Percentiles rank a stretch among this genome's conserved stretches.
These are phyloP conservation scores for Geotrichum cucujoidarum DNA, from an alignment of 1,139 yeast genomes.

Conservation along the genomic window DNA sequence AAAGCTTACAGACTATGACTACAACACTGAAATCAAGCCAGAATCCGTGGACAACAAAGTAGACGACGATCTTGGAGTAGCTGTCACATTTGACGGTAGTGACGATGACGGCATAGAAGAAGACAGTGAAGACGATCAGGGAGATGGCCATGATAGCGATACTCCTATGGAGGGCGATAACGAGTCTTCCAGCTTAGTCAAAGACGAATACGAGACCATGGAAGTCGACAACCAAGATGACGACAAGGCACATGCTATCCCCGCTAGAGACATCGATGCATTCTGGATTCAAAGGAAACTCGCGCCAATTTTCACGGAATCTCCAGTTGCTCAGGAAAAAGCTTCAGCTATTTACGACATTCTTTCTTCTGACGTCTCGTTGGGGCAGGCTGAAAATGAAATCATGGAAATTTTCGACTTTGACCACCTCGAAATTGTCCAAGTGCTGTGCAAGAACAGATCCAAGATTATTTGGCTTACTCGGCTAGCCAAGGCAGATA, in stretches of 20 bases:
- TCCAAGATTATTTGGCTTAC: slow-evolving; percentile 53
- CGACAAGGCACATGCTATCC: slow-evolving; percentile 32
- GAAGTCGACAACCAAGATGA: slow-evolving; percentile 31
- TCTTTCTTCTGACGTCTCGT: slow-evolving; percentile 37
- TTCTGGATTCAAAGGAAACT: slow-evolving; percentile 49
- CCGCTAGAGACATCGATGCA: slow-evolving; percentile 44
- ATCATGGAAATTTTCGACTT: slow-evolving; percentile 49
- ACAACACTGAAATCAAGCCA: slow-evolving; percentile 33
- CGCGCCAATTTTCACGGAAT: slow-evolving; percentile 38
- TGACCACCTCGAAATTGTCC: slow-evolving; percentile 49
- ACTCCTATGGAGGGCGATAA: slow-evolving; percentile 33
- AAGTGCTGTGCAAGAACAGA: slow-evolving; percentile 49
- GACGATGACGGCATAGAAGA: slow-evolving; percentile 39
- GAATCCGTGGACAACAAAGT: slow-evolving; percentile 22
- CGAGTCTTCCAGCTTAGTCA: slow-evolving; percentile 20
- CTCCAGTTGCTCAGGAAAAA: slow-evolving; percentile 37
- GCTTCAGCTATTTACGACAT: slow-evolving; percentile 34
- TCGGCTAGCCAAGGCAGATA: slow-evolving; percentile 40
- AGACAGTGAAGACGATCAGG: slow-evolving; percentile 36
- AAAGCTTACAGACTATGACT: slow-evolving; percentile 55
- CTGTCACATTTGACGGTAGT: slow-evolving; percentile 44
- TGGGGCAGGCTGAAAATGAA: slow-evolving; percentile 48
- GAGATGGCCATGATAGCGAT: slow-evolving; percentile 31
- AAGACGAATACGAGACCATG: slow-evolving; percentile 34
- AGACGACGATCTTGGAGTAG: slow-evolving; percentile 45